Evolutionary conservation across 768 basidiomycete genomes (phyloP).

Genomic region (Naganishia friedmannii): DNA sequence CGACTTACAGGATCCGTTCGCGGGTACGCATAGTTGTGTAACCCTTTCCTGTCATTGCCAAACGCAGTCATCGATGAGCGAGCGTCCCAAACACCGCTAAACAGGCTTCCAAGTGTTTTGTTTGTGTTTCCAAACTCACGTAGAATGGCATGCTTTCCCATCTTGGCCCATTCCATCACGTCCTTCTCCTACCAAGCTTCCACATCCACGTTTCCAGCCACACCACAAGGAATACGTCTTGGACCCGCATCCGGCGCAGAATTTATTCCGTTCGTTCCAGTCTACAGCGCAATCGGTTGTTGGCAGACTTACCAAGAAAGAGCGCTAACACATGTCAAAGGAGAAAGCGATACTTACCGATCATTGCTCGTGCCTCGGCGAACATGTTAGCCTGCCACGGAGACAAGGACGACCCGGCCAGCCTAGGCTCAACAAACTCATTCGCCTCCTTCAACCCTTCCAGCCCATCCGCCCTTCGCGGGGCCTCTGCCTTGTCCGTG

Average conservation of each 20-base stretch:
- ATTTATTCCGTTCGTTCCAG: conserved; percentile 92
- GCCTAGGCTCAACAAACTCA: conserved; percentile 54
- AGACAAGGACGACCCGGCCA: conserved; percentile 55
- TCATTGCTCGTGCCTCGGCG: conserved; percentile 72
- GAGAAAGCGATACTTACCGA: conserved; percentile 41
- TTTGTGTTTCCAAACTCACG: conserved; percentile 56
- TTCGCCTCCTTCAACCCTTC: conserved; percentile 50
- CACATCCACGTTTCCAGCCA: conserved; percentile 89
- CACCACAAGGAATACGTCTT: conserved; percentile 82
- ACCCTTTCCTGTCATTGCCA: conserved; percentile 61
- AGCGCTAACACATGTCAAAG: not conserved
- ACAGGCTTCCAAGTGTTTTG: too few relatives aligned
- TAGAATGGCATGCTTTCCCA: conserved; percentile 67
- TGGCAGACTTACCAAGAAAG: too few relatives aligned
- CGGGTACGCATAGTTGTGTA: conserved; percentile 70
- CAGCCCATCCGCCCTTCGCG: not conserved
- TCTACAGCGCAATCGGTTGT: conserved; percentile 56
- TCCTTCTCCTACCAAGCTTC: conserved; percentile 50
- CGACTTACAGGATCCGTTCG: conserved; percentile 47
- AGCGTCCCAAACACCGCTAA: not conserved
- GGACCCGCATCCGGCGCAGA: conserved; percentile 83
- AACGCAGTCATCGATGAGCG: not conserved
- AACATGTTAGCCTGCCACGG: conserved; percentile 70
- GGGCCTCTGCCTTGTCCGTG: conserved; percentile 31
- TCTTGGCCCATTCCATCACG: conserved; percentile 42